Evolutionary conservation across 2,329 filamentous ascomycete species (phyloP), one percentile per base, ranked within the genome.

Genomic region (Juglanconis oblonga): DNA sequence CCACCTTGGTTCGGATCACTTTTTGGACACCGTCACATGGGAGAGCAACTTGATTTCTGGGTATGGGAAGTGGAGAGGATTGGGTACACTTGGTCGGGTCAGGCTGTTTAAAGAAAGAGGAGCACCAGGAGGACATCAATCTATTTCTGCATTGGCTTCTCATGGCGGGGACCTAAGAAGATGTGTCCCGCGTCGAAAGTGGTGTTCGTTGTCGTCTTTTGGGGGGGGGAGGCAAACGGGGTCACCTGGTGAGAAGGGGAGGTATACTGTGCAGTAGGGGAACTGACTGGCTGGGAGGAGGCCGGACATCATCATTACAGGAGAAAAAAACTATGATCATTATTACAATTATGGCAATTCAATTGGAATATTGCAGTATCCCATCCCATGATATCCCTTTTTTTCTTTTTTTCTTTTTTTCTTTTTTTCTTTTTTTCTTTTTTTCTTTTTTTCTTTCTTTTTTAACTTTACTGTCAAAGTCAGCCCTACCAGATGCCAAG

Each of bases 321-420:
- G 24, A 24, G 4, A 48, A 42, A 45, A 50, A 36, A n/a, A 57
- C 14, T 32, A 53, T 36, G 17, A 52, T 33, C 10, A 47, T 51
- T 7, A 55, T n/a, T 36, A 55, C 17, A 35, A 55, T 4, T 48
- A 55, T 48, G 10, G 17, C 53, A 55, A 48, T 53, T 9, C 51
- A 32, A 53, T 32, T 36, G 17, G 11, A 11, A 24, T 31, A 53
- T 32, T 53, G 51, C 51, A 33, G n/a, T 13, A 40, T 40, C 10
- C 38, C 38, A 40, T 40, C 10, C 4, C n/a, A n/a, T n/a, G n/a
- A n/a, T n/a, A n/a, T n/a, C n/a, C n/a, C n/a, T 38, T 38, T 52
- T 42, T 33, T 45, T 50, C 54, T 29, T 50, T 59, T 32, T 17
- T 52, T 57, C 47, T 62, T 55, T 10, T 35, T 11, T 4, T 38